These are phyloP conservation scores for Capillidium rhysosporum DNA, from an alignment of 371 early-diverging fungal species.

Conservation along the genomic window DNA sequence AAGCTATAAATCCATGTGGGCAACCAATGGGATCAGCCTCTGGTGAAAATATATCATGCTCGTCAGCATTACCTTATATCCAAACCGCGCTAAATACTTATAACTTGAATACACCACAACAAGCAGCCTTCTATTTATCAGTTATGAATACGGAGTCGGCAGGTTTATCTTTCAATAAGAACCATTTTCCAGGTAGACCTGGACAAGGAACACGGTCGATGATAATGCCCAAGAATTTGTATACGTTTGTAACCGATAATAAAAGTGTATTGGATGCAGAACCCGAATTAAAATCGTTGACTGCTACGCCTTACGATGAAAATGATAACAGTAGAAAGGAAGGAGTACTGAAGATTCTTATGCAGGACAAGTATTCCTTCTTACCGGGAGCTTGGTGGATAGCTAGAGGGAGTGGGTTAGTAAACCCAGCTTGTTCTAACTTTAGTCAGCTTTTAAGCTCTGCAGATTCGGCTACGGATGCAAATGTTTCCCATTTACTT, in stretches of 20 bases:
- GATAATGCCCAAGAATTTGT: neutral
- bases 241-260: neutral
- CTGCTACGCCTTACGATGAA: neutral
- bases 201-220: neutral
- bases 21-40: neutral
- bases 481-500: too few relatives aligned
- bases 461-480: too few relatives aligned
- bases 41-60: neutral
- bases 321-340: neutral
- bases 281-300: neutral
- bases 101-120: neutral
- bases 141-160: neutral
- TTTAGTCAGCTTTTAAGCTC: too few relatives aligned
- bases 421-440: too few relatives aligned
- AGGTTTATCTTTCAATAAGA: neutral
- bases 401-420: neutral
- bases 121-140: neutral
- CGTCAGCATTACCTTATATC: neutral
- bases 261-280: neutral
- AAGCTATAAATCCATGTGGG: neutral
- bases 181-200: constrained; percentile 2
- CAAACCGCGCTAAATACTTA: neutral
- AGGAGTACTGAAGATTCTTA: neutral
- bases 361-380: constrained; percentile 1
- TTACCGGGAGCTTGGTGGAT: constrained; percentile 6